phyloP scores from a whole-genome alignment of 78 protist genomes.

The Polysphondylium violaceum region DNA sequence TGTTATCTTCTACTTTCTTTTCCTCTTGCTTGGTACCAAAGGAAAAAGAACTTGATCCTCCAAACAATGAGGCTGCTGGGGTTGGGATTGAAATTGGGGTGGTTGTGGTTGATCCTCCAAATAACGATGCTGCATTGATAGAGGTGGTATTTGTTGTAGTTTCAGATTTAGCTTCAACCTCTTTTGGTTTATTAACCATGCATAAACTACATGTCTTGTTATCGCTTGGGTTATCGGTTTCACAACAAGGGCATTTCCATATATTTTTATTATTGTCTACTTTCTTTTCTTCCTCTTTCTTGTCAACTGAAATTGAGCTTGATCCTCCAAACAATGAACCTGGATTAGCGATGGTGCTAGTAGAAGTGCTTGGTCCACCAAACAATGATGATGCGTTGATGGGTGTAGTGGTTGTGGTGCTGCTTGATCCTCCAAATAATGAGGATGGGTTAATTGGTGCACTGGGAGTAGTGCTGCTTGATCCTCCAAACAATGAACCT shows the following conservation, averaged over 20 bases:
- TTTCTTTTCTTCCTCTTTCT: not conserved
- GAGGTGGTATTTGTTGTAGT: not conserved
- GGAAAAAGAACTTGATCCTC: too few species aligned
- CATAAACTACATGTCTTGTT: conserved; percentile 21
- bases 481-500: too few species aligned
- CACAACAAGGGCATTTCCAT: conserved; percentile 67
- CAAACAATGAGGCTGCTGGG: too few species aligned
- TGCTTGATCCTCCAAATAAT: not conserved
- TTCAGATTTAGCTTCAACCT: too few species aligned
- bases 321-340: not conserved
- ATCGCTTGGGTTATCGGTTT: not conserved
- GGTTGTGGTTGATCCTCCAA: not conserved
- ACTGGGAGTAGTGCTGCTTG: not conserved
- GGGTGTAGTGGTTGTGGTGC: not conserved
- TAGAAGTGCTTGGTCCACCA: too few species aligned
- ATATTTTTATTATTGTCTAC: not conserved
- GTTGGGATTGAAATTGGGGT: conserved; percentile 15
- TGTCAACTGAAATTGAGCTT: not conserved
- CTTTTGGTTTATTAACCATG: conserved; percentile 24
- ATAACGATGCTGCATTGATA: not conserved
- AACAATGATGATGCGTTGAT: too few species aligned
- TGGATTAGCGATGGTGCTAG: not conserved
- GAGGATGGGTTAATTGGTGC: not conserved
- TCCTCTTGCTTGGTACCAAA: not conserved
- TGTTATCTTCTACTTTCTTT: not conserved